These are phyloP conservation scores for Gomphus sp. DNA, from an alignment of 1,284 basidiomycete species.

Conservation along the genomic window DNA sequence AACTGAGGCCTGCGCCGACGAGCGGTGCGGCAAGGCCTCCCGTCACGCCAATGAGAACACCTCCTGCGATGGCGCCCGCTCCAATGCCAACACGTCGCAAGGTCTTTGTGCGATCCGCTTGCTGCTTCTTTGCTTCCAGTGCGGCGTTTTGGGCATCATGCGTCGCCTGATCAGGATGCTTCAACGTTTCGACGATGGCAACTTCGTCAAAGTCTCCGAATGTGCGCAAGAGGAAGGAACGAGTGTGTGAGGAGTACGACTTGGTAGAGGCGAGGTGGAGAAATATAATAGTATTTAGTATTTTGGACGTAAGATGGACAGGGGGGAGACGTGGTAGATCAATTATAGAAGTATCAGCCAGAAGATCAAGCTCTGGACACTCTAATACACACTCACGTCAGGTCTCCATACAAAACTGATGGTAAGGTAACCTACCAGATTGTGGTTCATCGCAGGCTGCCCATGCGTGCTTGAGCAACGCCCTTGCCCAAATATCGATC, in stretches of 20 bases:
- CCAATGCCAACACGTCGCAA: slow-evolving; percentile 41
- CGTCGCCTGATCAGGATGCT: slow-evolving; percentile 37
- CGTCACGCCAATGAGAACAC: slow-evolving; percentile 46
- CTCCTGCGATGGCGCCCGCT: slow-evolving; percentile 44
- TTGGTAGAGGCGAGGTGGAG: slow-evolving; percentile 39
- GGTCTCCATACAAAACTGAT: neutral
- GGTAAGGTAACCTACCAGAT: slow-evolving; percentile 23
- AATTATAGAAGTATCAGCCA: slow-evolving; percentile 36
- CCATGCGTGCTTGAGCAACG: slow-evolving; percentile 36
- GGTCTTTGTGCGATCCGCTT: slow-evolving; percentile 33
- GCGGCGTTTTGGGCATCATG: slow-evolving; percentile 36
- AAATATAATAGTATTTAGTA: slow-evolving; percentile 42
- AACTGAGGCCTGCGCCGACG: slow-evolving; percentile 44
- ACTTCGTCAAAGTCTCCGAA: slow-evolving; percentile 33
- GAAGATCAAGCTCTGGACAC: slow-evolving; percentile 32
- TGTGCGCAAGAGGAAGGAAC: slow-evolving; percentile 30
- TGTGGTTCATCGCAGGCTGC: slow-evolving; percentile 37
- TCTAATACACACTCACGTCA: slow-evolving; percentile 17
- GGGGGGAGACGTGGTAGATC: slow-evolving; percentile 33
- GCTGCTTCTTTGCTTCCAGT: slow-evolving; percentile 29
- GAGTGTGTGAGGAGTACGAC: slow-evolving; percentile 44
- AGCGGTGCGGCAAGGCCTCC: slow-evolving; percentile 49
- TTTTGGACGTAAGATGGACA: slow-evolving; percentile 23
- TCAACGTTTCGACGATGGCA: slow-evolving; percentile 35
- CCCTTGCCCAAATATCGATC: slow-evolving; percentile 38